Evolutionary conservation across 2,329 filamentous ascomycete genomes (phyloP).

Genomic region (Aureobasidium uvarum): DNA sequence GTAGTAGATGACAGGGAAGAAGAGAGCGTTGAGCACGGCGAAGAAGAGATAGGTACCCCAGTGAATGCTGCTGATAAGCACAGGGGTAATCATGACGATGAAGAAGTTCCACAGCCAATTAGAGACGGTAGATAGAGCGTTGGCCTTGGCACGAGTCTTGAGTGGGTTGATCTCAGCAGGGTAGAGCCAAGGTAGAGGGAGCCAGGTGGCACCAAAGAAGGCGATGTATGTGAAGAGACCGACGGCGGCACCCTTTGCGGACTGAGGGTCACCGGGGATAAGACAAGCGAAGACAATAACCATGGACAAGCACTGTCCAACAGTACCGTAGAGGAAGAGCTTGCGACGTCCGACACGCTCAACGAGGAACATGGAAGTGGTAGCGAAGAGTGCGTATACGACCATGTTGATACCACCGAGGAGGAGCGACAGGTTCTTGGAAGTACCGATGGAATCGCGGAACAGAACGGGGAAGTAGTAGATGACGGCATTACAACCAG

Average conservation of each 20-base stretch:
- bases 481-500: conserved; percentile 52
- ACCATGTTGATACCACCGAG: conserved; percentile 55
- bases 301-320: conserved; percentile 58
- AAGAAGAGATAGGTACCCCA: conserved; percentile 51
- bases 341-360: conserved; percentile 58
- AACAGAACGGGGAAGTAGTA: conserved; percentile 47
- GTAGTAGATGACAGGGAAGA: conserved; percentile 61
- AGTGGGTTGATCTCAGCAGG: conserved; percentile 50
- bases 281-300: conserved; percentile 45
- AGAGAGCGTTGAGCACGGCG: conserved; percentile 52
- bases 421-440: conserved; percentile 45
- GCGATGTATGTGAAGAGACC: conserved; percentile 70
- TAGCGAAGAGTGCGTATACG: conserved; percentile 56
- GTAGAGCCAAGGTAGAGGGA: conserved; percentile 38
- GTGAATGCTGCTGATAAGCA: conserved; percentile 39
- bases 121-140: conserved; percentile 53
- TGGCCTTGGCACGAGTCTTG: conserved; percentile 56
- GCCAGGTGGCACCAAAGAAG: conserved; percentile 60
- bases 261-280: conserved; percentile 38
- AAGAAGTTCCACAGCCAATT: conserved; percentile 56
- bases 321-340: conserved; percentile 45
- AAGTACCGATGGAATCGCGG: conserved; percentile 52
- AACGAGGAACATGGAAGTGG: conserved; percentile 62
- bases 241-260: conserved; percentile 51
- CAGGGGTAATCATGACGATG: conserved; percentile 47